phyloP scores from a whole-genome alignment of 441 rosid species.

The Populus hybrid region DNA sequence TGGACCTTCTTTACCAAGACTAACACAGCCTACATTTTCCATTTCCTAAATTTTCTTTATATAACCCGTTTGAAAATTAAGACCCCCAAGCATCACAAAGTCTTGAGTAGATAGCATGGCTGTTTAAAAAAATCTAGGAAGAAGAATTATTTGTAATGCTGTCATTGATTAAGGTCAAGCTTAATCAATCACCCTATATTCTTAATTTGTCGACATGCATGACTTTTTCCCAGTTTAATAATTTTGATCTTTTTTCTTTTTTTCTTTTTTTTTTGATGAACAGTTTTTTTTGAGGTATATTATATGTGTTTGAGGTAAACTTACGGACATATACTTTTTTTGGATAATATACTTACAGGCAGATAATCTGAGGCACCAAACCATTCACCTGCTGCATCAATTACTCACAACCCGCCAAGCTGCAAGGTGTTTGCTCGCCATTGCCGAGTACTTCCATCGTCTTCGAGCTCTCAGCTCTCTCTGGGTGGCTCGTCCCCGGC shows the following conservation, averaged over 20 bases:
- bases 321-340: not conserved
- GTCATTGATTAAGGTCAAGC: not conserved
- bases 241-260: too few relatives aligned
- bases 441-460: constrained; percentile 85
- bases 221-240: not conserved
- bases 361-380: constrained; percentile 86
- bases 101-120: constrained; percentile 25
- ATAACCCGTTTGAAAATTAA: constrained; percentile 25
- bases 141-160: not conserved
- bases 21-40: constrained; percentile 5
- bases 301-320: not conserved
- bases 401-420: constrained; percentile 76
- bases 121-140: too few relatives aligned
- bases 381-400: constrained; percentile 65
- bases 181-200: not conserved
- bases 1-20: constrained; percentile 9
- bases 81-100: constrained; percentile 17
- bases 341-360: constrained; percentile 57
- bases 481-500: constrained; percentile 87
- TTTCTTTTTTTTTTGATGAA: too few relatives aligned
- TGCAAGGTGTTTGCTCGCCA: constrained; percentile 75
- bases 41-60: constrained; percentile 5
- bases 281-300: not conserved
- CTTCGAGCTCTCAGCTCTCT: constrained; percentile 92
- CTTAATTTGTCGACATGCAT: not conserved